Evolutionary conservation across 2,329 filamentous ascomycete genomes (phyloP).

Genomic region (Emydomyces testavorans): DNA sequence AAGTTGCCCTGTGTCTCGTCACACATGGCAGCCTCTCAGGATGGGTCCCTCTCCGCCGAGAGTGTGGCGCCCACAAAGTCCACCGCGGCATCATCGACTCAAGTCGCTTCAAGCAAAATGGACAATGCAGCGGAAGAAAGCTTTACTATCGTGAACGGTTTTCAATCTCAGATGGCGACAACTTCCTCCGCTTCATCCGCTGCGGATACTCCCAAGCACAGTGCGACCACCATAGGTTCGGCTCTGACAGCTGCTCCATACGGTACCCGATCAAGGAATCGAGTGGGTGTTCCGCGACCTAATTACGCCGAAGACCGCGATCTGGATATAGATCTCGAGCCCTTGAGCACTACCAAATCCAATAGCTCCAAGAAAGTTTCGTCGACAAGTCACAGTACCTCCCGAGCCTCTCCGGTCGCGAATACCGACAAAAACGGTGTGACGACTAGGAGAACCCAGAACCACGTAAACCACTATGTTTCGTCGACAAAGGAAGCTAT

Average conservation of each 20-base stretch:
- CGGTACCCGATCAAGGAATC: conserved; percentile 87
- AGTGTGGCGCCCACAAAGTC: conserved; percentile 18
- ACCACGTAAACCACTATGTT: conserved; percentile 26
- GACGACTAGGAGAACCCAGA: conserved; percentile 32
- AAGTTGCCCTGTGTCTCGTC: conserved; percentile 25
- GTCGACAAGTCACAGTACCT: conserved; percentile 20
- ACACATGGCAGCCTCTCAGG: conserved; percentile 22
- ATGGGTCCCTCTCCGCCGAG: conserved; percentile 19
- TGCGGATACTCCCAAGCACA: conserved; percentile 21
- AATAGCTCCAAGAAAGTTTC: conserved; percentile 24
- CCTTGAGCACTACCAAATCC: conserved; percentile 23
- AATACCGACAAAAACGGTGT: conserved; percentile 32
- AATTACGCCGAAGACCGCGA: conserved; percentile 96
- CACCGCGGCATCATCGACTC: conserved; percentile 7
- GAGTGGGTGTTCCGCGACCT: conserved; percentile 57
- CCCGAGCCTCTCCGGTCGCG: conserved; percentile 25
- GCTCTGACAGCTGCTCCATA: conserved; percentile 55
- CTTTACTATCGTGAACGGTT: conserved; percentile 26
- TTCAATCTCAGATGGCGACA: conserved; percentile 34
- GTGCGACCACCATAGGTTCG: conserved; percentile 28
- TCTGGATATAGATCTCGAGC: conserved; percentile 79
- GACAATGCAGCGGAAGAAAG: conserved; percentile 16
- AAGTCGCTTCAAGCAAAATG: conserved; percentile 9
- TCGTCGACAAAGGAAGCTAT: conserved; percentile 37
- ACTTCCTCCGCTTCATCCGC: conserved; percentile 32